These are phyloP conservation scores for Pueraria montana DNA, from an alignment of 306 rosid genomes.

Conservation along the genomic window DNA sequence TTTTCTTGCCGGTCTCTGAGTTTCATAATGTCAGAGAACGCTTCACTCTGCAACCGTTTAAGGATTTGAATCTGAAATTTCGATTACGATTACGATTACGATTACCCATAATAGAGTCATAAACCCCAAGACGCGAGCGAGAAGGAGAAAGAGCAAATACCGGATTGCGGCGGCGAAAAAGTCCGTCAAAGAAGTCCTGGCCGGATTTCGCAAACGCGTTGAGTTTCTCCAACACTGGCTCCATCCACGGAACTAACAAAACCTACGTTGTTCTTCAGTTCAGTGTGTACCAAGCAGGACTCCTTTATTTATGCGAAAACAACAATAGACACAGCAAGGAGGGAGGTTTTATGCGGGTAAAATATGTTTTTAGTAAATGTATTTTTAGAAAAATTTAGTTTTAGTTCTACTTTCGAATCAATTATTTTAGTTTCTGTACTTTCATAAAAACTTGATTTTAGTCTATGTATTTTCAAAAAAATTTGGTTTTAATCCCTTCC, in stretches of 20 bases:
- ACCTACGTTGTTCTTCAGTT: not conserved
- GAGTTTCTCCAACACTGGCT: constrained; percentile 57
- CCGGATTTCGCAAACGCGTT: constrained; percentile 62
- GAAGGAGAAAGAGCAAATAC: constrained; percentile 46
- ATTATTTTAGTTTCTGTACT: too few species aligned
- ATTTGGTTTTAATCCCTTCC: too few species aligned
- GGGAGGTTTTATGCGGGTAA: too few species aligned
- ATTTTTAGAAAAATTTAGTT: too few species aligned
- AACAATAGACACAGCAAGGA: not conserved
- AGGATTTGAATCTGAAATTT: constrained; percentile 84
- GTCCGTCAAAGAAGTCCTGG: constrained; percentile 58
- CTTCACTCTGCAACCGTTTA: constrained; percentile 89
- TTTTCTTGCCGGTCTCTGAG: constrained; percentile 95
- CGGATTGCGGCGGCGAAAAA: constrained; percentile 72
- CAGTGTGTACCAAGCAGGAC: not conserved
- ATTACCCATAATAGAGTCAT: too few species aligned
- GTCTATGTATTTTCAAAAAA: too few species aligned
- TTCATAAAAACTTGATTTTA: too few species aligned
- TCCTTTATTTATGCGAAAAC: not conserved
- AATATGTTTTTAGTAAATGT: too few species aligned
- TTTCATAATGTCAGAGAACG: constrained; percentile 88
- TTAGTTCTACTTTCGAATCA: too few species aligned
- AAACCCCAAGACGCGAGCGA: not conserved
- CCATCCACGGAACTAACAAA: constrained; percentile 52
- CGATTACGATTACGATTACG: too few species aligned